Evolutionary conservation across 768 basidiomycete species (phyloP).

Genomic region (Boletus coccyginus): DNA sequence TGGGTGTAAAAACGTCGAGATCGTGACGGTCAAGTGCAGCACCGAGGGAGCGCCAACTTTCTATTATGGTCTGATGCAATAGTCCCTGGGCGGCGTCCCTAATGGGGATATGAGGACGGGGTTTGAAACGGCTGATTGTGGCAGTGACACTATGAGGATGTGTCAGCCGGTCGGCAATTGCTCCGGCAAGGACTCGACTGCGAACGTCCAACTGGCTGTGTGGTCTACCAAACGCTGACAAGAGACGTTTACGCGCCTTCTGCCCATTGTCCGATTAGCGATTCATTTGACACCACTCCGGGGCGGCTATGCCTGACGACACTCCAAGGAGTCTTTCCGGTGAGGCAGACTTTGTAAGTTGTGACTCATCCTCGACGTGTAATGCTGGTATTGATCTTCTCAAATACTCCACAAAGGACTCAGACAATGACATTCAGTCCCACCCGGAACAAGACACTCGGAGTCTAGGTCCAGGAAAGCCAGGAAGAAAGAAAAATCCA

Average conservation of each 20-base stretch:
- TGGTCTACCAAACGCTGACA: background rate
- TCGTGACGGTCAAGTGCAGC: background rate
- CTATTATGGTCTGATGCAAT: background rate
- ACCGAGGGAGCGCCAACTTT: background rate
- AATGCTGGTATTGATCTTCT: slow-evolving; percentile 6
- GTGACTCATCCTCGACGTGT: slow-evolving; percentile 9
- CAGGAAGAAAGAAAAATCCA: slow-evolving; percentile 87
- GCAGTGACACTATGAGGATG: slow-evolving; percentile 11
- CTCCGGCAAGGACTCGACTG: slow-evolving; percentile 6
- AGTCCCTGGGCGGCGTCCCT: background rate
- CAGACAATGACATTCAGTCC: slow-evolving; percentile 69
- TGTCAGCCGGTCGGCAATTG: slow-evolving; percentile 21
- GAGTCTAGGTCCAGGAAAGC: slow-evolving; percentile 26
- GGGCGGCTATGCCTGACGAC: slow-evolving; percentile 45
- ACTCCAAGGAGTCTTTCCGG: slow-evolving; percentile 61
- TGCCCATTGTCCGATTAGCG: slow-evolving; percentile 28
- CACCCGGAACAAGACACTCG: slow-evolving; percentile 26
- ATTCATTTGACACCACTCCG: slow-evolving; percentile 12
- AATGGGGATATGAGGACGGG: background rate
- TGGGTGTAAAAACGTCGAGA: too few relatives aligned
- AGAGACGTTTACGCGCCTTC: background rate
- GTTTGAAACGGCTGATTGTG: slow-evolving; percentile 1
- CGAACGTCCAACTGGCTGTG: slow-evolving; percentile 6
- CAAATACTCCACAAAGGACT: slow-evolving; percentile 43
- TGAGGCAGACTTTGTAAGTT: slow-evolving; percentile 50